These are phyloP conservation scores for Penicillium sp. DNA, from an alignment of 2,329 filamentous ascomycete species.

Conservation along the genomic window DNA sequence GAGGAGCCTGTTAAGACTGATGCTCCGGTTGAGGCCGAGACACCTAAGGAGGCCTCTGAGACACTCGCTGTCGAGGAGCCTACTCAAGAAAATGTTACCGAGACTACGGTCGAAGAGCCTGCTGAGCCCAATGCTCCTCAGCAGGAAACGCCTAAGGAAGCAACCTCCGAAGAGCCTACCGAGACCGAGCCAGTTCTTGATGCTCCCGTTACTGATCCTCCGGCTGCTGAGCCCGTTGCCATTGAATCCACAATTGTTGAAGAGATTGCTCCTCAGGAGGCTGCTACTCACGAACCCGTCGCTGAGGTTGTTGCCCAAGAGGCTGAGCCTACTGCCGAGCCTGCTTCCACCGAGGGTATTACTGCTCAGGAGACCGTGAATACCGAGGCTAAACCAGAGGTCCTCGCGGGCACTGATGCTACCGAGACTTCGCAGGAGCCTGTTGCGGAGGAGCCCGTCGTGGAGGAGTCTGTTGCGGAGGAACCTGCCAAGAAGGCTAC, in stretches of 20 bases:
- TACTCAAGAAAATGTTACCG: background rate
- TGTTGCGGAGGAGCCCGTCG: background rate
- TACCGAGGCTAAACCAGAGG: background rate
- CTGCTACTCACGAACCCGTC: conserved; percentile 1
- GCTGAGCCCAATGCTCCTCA: background rate
- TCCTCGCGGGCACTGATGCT: background rate
- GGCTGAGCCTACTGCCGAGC: too few relatives aligned
- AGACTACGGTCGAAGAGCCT: conserved; percentile 2
- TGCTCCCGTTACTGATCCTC: background rate
- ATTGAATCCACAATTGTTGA: background rate
- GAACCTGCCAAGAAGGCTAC: conserved; percentile 3
- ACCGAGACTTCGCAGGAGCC: conserved; percentile 3
- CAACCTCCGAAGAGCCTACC: conserved; percentile 2
- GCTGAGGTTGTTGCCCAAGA: too few relatives aligned
- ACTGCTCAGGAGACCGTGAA: background rate
- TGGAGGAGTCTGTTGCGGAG: conserved; percentile 5
- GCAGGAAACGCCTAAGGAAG: background rate
- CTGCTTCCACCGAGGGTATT: too few relatives aligned
- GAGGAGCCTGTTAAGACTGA: conserved; percentile 5
- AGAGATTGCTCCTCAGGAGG: conserved; percentile 8
- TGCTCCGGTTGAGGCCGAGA: background rate
- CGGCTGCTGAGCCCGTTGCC: conserved; percentile 1
- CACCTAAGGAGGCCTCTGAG: conserved; percentile 3
- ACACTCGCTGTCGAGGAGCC: conserved; percentile 7
- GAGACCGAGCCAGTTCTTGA: background rate